Conservation (phyloP, 75 land plant genomes). For the Selaginella moellendorffii region DNA sequence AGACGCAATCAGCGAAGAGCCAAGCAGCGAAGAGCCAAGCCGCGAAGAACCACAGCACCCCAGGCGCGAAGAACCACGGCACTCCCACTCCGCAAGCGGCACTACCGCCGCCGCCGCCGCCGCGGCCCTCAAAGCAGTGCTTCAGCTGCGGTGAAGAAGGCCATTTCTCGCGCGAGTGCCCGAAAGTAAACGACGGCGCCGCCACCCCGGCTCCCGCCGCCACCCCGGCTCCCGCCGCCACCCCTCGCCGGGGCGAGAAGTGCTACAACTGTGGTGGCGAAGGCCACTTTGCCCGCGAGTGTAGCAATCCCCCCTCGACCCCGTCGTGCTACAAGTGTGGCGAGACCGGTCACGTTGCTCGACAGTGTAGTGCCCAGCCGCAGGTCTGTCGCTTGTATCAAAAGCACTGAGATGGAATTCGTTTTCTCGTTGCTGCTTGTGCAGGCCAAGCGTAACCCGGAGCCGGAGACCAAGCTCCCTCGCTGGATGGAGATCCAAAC, state of each 20-base stretch:
- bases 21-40: too few relatives aligned
- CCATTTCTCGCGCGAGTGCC: constrained; percentile 77
- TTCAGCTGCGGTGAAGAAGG: constrained; percentile 77
- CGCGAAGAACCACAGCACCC: too few relatives aligned
- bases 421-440: too few relatives aligned
- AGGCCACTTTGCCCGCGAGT: constrained; percentile 89
- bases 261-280: constrained; percentile 75
- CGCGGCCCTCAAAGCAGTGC: too few relatives aligned
- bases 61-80: too few relatives aligned
- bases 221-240: constrained; percentile 62
- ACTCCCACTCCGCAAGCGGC: too few relatives aligned
- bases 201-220: constrained; percentile 70
- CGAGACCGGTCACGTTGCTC: constrained; percentile 79
- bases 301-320: constrained; percentile 13
- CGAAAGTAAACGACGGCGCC: constrained; percentile 32
- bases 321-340: constrained; percentile 63
- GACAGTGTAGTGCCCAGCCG: constrained; percentile 62
- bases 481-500: not conserved
- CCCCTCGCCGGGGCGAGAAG: not conserved
- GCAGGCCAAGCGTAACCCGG: too few relatives aligned
- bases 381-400: too few relatives aligned
- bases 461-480: too few relatives aligned
- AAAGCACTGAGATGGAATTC: too few relatives aligned
- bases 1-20: too few relatives aligned
- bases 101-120: too few relatives aligned